Evolutionary conservation across 73 alveolate species (phyloP).

Genomic region (Halteria grandinella): DNA sequence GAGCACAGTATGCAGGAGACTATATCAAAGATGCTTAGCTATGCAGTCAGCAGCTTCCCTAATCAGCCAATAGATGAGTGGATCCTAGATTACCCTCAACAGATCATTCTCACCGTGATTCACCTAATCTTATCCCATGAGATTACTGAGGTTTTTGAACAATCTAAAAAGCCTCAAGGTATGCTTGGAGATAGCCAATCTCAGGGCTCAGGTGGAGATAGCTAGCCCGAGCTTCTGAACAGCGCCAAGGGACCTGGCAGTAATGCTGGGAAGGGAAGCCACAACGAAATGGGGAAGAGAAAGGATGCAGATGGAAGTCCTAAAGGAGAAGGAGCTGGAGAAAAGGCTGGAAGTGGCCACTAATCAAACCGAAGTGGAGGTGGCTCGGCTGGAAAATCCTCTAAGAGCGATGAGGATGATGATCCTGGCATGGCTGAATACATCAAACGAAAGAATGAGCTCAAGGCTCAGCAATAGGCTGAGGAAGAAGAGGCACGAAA

Average conservation of each 20-base stretch:
- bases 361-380: no score
- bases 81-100: constrained; percentile 77
- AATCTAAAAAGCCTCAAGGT: no score
- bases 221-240: not conserved
- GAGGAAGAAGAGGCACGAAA: constrained; percentile 47
- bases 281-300: not conserved
- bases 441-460: constrained; percentile 34
- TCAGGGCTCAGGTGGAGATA: not conserved
- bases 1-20: constrained; percentile 75
- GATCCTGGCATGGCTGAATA: constrained; percentile 51
- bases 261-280: not conserved
- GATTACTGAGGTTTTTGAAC: constrained; percentile 72
- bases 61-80: constrained; percentile 80
- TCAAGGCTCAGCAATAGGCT: constrained; percentile 26
- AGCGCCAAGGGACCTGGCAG: no score
- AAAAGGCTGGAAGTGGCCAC: no score
- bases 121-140: constrained; percentile 73
- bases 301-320: not conserved
- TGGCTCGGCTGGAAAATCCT: no score
- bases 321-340: not conserved
- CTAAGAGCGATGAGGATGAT: constrained; percentile 47
- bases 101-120: constrained; percentile 66
- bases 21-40: constrained; percentile 46
- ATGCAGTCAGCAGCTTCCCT: constrained; percentile 74
- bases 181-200: no score